Evolutionary conservation across 345 rosid genomes (phyloP).

Genomic region (Abelmoschus esculentus): DNA sequence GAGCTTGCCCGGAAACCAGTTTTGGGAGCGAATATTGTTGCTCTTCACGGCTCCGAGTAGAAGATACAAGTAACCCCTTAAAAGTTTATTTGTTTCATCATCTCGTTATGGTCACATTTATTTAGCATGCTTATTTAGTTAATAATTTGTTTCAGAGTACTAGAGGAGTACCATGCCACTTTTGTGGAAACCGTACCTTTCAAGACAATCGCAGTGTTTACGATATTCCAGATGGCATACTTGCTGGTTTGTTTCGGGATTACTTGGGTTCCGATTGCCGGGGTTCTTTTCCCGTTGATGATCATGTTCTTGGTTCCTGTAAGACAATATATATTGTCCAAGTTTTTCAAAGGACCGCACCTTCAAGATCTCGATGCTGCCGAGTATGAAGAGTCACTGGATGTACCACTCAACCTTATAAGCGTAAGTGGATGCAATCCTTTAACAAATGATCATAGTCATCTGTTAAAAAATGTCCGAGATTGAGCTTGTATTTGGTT

Average conservation of each 20-base stretch:
- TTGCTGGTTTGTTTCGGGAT: constrained; percentile 79
- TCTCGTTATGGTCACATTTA: not conserved
- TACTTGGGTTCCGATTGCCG: constrained; percentile 91
- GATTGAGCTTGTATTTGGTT: not conserved
- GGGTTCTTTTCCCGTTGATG: constrained; percentile 81
- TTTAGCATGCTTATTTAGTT: not conserved
- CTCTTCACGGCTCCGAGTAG: constrained; percentile 83
- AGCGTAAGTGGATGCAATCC: constrained; percentile 33
- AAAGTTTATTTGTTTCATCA: constrained; percentile 1
- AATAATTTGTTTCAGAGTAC: constrained; percentile 41
- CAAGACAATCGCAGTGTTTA: constrained; percentile 61
- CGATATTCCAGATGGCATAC: constrained; percentile 71
- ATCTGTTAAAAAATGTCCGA: too few relatives aligned
- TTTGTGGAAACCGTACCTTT: constrained; percentile 88
- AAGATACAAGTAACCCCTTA: constrained; percentile 62
- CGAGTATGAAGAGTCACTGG: constrained; percentile 86
- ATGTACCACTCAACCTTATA: constrained; percentile 53
- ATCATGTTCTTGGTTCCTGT: constrained; percentile 91
- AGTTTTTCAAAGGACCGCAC: constrained; percentile 77
- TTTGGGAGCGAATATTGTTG: constrained; percentile 85
- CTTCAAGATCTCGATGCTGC: constrained; percentile 92
- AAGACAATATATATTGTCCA: constrained; percentile 72
- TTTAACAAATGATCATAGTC: not conserved
- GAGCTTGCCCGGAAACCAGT: constrained; percentile 91
- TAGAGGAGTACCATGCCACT: constrained; percentile 68